Base-by-base conservation (phyloP, 1,284 basidiomycete genomes). In the Ustilago vetiveriae region DNA sequence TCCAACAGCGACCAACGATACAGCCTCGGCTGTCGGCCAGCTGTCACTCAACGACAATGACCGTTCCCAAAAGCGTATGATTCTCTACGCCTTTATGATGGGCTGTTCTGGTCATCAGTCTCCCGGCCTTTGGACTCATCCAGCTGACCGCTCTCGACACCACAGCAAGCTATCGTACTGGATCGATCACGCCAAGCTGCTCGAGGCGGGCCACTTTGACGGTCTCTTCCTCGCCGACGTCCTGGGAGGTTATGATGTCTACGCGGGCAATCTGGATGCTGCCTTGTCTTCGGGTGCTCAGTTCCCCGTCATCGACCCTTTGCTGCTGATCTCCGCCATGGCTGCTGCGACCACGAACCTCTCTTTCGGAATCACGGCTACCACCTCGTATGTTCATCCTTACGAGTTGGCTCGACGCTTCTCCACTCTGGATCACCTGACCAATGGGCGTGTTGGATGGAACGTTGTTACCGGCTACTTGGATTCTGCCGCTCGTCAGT, bases 401-500 rank as follows among this genome's bases (percentile, higher is more conserved):
- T 83, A 81, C 60, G 67, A 79, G 38, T 67, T 83, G 17, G 82
- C 82, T 1, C 60, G 82, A 6, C 62, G 78, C 2, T 82, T 82
- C 56, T 70, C 70, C 27, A 82, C 82, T 11, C 78, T 83, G 21
- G 82, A 83, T 58, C 82, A 83, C 49, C 70, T 83, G 23, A 83
- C 82, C 16, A 83, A 83, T 50, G 82, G 82, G 4, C 66, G 82
- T 11, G 78, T 83, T 0, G 82, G 78, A 0, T 80, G 79, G 79
- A 83, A 83, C 64, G 69, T 82, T 21, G 82, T 83, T 6, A 83
- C 82, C 7, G 72, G 75, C 30, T 82, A 82, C 66, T 71, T 83
- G 10, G 78, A 81, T 42, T 64, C 56, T 1, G 82, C 82, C 0
- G 82, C 82, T 1, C 62, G 76, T 0, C 76, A 83, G 45, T 81